Conservation (phyloP, 495 filamentous ascomycete species). For the Podospora bellae-mahoneyi region DNA sequence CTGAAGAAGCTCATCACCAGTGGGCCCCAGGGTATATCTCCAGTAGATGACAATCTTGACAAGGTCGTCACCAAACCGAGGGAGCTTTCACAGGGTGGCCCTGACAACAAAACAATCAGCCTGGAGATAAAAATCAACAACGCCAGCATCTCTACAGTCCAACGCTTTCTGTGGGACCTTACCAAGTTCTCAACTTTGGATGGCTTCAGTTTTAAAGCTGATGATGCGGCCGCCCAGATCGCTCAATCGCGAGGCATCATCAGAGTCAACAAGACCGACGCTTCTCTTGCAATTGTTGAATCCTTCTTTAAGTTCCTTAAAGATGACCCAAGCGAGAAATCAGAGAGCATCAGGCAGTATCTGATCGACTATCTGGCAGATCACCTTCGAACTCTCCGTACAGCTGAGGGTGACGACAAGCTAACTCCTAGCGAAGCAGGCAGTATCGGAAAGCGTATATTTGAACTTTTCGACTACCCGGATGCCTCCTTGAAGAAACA, state of each 20-base stretch:
- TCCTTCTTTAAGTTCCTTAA: neutral
- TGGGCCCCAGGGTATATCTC: neutral
- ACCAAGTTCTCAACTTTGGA: conserved; percentile 10
- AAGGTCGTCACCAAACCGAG: conserved; percentile 9
- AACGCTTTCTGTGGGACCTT: conserved; percentile 15
- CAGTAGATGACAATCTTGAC: neutral
- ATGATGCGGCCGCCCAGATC: neutral
- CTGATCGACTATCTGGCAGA: neutral
- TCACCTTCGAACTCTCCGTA: neutral
- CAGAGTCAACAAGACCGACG: neutral
- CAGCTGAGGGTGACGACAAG: neutral
- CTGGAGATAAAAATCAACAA: conserved; percentile 12
- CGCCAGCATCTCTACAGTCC: conserved; percentile 5
- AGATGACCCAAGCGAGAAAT: neutral
- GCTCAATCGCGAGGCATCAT: neutral
- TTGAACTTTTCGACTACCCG: neutral
- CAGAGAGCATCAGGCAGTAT: neutral
- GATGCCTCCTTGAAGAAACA: neutral
- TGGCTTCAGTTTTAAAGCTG: conserved; percentile 6
- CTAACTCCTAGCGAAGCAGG: neutral
- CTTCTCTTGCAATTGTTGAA: conserved; percentile 1
- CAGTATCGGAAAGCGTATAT: neutral
- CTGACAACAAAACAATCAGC: conserved; percentile 6
- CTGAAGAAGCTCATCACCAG: conserved; percentile 6
- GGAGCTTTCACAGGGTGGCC: neutral